Evolutionary conservation across 164 flowering plant genomes (phyloP).

Genomic region (Stephania cephalantha): DNA sequence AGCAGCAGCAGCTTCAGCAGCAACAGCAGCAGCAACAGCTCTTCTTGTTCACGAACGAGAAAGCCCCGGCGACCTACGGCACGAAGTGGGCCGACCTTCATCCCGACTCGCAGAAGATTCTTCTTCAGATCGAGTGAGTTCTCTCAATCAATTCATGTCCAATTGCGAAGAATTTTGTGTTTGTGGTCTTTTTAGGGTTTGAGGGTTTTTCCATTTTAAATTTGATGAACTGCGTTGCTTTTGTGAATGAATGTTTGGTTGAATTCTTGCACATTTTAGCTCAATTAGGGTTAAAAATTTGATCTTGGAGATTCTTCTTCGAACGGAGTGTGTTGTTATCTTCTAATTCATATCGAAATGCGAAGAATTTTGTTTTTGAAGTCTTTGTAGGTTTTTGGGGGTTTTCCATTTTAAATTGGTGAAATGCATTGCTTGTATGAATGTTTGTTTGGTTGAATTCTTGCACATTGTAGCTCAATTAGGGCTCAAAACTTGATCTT

Average conservation of each 20-base stretch:
- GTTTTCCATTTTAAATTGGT: too few relatives aligned
- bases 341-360: too few relatives aligned
- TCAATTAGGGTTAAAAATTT: neutral
- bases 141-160: too few relatives aligned
- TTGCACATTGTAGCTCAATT: neutral
- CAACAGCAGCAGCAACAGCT: constrained; percentile 66
- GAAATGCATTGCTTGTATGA: too few relatives aligned
- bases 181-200: neutral
- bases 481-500: neutral
- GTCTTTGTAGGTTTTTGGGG: neutral
- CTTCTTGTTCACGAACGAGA: constrained; percentile 74
- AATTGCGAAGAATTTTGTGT: neutral
- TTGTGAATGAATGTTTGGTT: neutral
- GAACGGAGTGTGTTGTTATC: too few relatives aligned
- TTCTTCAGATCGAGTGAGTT: constrained; percentile 75
- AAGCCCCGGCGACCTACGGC: constrained; percentile 65
- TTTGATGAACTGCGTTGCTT: too few relatives aligned
- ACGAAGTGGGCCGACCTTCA: constrained; percentile 97
- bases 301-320: too few relatives aligned
- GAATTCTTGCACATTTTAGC: neutral
- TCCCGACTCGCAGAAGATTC: constrained; percentile 87
- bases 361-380: too few relatives aligned
- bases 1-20: constrained; percentile 46
- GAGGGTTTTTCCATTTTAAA: neutral
- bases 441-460: neutral